Conservation (phyloP, 495 filamentous ascomycete species). For the Penicillium turbatum region DNA sequence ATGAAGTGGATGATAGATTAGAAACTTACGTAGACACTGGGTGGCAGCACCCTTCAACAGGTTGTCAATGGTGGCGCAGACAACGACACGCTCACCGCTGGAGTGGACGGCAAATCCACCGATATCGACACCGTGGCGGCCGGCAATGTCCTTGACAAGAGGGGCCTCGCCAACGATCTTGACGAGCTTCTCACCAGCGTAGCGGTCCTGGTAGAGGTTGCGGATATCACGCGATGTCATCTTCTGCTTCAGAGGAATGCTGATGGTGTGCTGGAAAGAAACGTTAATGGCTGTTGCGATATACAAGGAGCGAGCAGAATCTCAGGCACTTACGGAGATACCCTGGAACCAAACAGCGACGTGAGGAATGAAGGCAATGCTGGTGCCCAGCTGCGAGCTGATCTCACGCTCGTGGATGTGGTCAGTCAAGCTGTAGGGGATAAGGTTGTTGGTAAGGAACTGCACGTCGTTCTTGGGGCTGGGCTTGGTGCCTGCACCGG, state of each 20-base stretch:
- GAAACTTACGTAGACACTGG: conserved; percentile 82
- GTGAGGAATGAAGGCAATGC: conserved; percentile 88
- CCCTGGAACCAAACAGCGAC: conserved; percentile 98
- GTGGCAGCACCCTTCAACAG: conserved; percentile 94
- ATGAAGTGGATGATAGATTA: background rate
- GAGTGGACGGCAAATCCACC: conserved; percentile 92
- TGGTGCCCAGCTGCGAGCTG: conserved; percentile 65
- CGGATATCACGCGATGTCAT: conserved; percentile 91
- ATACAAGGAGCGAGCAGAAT: background rate
- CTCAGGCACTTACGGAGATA: conserved; percentile 55
- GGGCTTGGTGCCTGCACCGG: conserved; percentile 93
- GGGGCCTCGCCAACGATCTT: conserved; percentile 88
- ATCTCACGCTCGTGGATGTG: conserved; percentile 98
- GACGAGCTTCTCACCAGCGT: conserved; percentile 90
- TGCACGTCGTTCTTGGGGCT: conserved; percentile 91
- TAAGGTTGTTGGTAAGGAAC: conserved; percentile 82
- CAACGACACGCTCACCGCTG: conserved; percentile 81
- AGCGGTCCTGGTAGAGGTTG: conserved; percentile 92
- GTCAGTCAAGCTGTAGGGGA: conserved; percentile 88
- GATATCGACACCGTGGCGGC: conserved; percentile 90
- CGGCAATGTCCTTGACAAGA: conserved; percentile 80
- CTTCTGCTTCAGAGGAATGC: conserved; percentile 74
- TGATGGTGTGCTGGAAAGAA: conserved; percentile 65
- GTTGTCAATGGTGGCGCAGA: conserved; percentile 98
- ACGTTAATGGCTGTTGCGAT: conserved; percentile 14